Evolutionary conservation across 1,284 basidiomycete genomes (phyloP), one percentile per base, ranked within the genome.

Genomic region (Wolfiporia cocos): DNA sequence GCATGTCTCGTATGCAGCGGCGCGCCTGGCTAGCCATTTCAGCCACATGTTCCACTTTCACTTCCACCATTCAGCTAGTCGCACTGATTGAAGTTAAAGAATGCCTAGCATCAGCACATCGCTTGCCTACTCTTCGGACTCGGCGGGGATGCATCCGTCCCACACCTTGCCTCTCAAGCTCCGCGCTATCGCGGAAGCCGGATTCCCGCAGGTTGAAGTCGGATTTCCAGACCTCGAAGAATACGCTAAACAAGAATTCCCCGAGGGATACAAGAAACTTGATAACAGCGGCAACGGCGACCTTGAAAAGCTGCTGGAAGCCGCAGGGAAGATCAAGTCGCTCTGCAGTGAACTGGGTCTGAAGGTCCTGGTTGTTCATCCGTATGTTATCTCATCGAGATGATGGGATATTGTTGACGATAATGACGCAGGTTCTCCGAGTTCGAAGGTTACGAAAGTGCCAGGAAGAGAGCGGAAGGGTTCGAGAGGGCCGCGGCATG

Each of bases 71-170:
- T n/a, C n/a, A n/a, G n/a, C n/a, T n/a, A n/a, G n/a, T n/a, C n/a
- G n/a, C n/a, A n/a, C n/a, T n/a, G n/a, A n/a, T n/a, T n/a, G n/a
- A n/a, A n/a, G n/a, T n/a, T n/a, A n/a, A n/a, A n/a, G n/a, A n/a
- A n/a, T n/a, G n/a, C n/a, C n/a, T n/a, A n/a, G n/a, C n/a, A n/a
- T n/a, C n/a, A n/a, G n/a, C n/a, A n/a, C n/a, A n/a, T n/a, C 31
- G 9, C 28, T 39, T 32, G 38, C 38, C 9, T 30, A 62, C 46
- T 61, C 60, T 20, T 58, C 60, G 7, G 56, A 56, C 34, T 64
- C 61, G 2, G 60, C 60, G 28, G 61, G 62, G 10, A 63, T 62
- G 61, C 56, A 63, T 40, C 50, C 57, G 4, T 52, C 52, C 2
- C 59, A 63, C 36, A 58, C 54, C 7, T 48, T 63, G 2, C 56